Conservation (phyloP, 129 eudicot species). For the Erigeron canadensis region DNA sequence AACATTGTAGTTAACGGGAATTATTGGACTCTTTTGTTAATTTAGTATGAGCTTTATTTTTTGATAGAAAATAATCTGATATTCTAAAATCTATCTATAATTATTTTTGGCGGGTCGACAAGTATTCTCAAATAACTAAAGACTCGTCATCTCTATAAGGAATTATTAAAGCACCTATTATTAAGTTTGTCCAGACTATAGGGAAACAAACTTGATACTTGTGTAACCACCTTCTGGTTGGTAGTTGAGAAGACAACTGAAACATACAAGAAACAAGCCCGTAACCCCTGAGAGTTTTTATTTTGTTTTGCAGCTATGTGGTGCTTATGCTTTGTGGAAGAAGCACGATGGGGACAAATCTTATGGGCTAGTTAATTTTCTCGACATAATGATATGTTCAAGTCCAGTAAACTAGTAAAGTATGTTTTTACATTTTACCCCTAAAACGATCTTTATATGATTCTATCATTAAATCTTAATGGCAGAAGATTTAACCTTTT, state of each 20-base stretch:
- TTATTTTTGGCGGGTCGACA: too few relatives aligned
- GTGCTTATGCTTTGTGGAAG: slow-evolving; percentile 16
- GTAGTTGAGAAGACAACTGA: not conserved
- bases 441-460: not conserved
- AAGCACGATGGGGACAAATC: slow-evolving; percentile 4
- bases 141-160: too few relatives aligned
- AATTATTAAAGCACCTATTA: too few relatives aligned
- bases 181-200: too few relatives aligned
- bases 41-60: not conserved
- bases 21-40: not conserved
- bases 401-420: slow-evolving; percentile 16
- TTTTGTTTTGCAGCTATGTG: slow-evolving; percentile 34
- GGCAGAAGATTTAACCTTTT: not conserved
- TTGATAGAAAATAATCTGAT: not conserved
- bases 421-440: slow-evolving; percentile 14
- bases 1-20: not conserved
- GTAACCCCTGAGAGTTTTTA: slow-evolving; percentile 18
- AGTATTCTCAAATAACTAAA: too few relatives aligned
- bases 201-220: too few relatives aligned
- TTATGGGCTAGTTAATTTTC: slow-evolving; percentile 9
- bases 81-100: not conserved
- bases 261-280: not conserved
- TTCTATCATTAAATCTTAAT: not conserved
- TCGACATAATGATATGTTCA: slow-evolving; percentile 14
- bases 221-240: not conserved